Base-by-base conservation (phyloP, 345 rosid species). In the Clausena lansium region DNA sequence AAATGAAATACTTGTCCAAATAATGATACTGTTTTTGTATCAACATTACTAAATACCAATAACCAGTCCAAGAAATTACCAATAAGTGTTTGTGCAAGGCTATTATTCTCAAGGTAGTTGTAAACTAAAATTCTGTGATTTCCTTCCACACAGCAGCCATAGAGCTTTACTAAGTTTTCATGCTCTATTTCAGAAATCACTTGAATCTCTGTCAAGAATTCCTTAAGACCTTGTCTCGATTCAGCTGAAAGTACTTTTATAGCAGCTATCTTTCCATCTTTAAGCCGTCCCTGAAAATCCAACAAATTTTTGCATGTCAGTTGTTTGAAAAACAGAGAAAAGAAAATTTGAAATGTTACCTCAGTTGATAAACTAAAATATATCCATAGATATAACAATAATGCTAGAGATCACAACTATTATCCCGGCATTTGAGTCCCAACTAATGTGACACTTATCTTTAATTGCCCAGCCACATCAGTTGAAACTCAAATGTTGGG, bases 241-340 rank as follows among this genome's bases (percentile, higher is more conserved):
- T 96, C 97, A 71, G 97, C 89, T 7, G 99, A 89, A 41, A 96
- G 94, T 76, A 92, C 91, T 87, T 96, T 96, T 67, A 96, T 88
- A 11, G 99, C 99, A 45, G 96, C 97, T 28, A 87, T 50, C 76
- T 80, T 92, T 77, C 98, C 94, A 80, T 86, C 91, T 87, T 84
- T 92, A 39, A 96, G 98, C 73, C 78, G 84, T 36, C 98, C 99
- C 99, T 96, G 89, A 7, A 32, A 80, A 92, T 69, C 20, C 52
- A 87, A 30, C 60, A 67, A 15, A 47, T 27, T 67, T 45, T 68
- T 73, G 38, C 58, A 66, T 75, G 30, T 14, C 47, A 52, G 27
- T 75, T 35, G 24, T 35, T 55, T 59, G 54, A 47, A 71, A 59
- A 20, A 71, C 71, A 77, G 69, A 58, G 55, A 62, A 6, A 32